phyloP scores from a whole-genome alignment of 305 asterid genomes.

The Solanum hybrid region DNA sequence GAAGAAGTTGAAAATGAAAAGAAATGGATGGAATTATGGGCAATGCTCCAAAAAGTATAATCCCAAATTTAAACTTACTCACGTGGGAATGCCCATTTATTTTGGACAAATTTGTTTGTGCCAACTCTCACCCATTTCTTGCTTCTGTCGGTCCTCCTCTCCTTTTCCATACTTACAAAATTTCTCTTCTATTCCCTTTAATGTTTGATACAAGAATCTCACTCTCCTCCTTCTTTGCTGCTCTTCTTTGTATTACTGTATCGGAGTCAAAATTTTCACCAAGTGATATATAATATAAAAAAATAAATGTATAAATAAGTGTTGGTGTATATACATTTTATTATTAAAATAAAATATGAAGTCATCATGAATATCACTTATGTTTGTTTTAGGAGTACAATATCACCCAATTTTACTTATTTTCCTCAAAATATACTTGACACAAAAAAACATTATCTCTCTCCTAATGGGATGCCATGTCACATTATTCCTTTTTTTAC shows the following conservation, averaged over 20 bases:
- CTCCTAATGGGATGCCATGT: too few species aligned
- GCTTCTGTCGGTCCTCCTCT: not conserved
- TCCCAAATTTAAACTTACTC: not conserved
- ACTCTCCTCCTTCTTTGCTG: not conserved
- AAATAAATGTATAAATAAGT: not conserved
- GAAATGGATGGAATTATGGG: not conserved
- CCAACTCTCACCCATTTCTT: not conserved
- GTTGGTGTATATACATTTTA: not conserved
- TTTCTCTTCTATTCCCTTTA: not conserved
- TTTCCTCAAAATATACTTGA: too few species aligned
- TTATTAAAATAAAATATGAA: too few species aligned
- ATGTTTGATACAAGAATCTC: not conserved
- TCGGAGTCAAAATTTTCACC: too few species aligned
- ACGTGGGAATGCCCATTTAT: not conserved
- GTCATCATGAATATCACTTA: too few species aligned
- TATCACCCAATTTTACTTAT: too few species aligned
- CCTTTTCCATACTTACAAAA: not conserved
- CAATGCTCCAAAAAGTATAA: not conserved
- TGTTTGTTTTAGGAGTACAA: too few species aligned
- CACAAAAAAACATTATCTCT: too few species aligned
- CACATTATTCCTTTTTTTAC: too few species aligned
- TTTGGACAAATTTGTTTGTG: not conserved
- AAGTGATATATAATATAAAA: too few species aligned
- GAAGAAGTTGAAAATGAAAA: not conserved
- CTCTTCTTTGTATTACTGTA: too few species aligned